These are phyloP conservation scores for Phaeosphaeriaceae sp. DNA, from an alignment of 2,329 filamentous ascomycete genomes.

Conservation along the genomic window DNA sequence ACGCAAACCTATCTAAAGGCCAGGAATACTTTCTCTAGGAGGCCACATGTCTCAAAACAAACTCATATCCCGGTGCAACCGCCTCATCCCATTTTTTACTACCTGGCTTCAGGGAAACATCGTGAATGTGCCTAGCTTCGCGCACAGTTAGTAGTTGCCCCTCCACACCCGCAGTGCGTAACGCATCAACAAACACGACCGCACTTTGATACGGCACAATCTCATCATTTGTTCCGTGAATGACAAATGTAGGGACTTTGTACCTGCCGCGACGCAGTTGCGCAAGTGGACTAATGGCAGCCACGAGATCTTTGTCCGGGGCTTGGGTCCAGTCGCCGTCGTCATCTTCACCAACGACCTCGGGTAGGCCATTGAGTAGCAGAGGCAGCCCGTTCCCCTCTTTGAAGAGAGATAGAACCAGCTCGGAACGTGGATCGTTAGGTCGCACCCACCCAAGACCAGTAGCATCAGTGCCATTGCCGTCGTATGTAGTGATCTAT, in stretches of 20 bases:
- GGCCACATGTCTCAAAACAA: too few relatives aligned
- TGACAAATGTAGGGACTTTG: conserved; percentile 16
- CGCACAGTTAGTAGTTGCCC: conserved; percentile 5
- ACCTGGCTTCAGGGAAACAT: conserved; percentile 7
- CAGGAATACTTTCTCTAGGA: too few relatives aligned
- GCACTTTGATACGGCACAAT: conserved; percentile 7
- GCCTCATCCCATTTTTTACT: conserved; percentile 6
- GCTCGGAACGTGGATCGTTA: conserved; percentile 16
- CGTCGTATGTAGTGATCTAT: conserved; percentile 15
- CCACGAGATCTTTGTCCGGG: conserved; percentile 3
- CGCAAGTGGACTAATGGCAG: conserved; percentile 12
- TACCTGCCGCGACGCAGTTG: conserved; percentile 17
- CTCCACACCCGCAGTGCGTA: conserved; percentile 7
- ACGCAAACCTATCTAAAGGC: too few relatives aligned
- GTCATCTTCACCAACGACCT: too few relatives aligned
- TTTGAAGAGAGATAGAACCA: conserved; percentile 15
- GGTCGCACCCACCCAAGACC: conserved; percentile 10
- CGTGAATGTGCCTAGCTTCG: conserved; percentile 12
- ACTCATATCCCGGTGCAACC: conserved; percentile 10
- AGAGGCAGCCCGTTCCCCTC: conserved; percentile 13
- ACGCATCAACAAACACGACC: conserved; percentile 3
- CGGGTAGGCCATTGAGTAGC: conserved; percentile 18
- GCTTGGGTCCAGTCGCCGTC: not conserved
- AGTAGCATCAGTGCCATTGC: conserved; percentile 2
- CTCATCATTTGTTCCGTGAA: conserved; percentile 19